Percentiles rank a stretch among this genome's conserved stretches.
These are phyloP conservation scores for Ganoderma leucocontextum DNA, from an alignment of 1,284 basidiomycete species.

Conservation along the genomic window DNA sequence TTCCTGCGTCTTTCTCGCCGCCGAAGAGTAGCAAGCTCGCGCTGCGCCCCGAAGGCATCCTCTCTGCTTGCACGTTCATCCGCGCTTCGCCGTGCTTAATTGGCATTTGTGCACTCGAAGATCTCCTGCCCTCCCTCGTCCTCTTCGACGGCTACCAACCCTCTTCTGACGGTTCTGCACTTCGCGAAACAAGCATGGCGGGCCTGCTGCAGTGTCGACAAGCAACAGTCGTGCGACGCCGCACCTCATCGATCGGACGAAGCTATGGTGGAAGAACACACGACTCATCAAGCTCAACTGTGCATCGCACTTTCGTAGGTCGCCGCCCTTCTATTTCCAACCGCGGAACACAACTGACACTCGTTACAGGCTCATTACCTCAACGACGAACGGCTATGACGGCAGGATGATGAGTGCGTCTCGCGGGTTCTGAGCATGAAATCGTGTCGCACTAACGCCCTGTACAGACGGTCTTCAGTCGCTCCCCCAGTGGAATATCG, in stretches of 20 bases:
- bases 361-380: constrained; percentile 79
- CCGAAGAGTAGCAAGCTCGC: background rate
- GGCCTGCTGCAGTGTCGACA: constrained; percentile 38
- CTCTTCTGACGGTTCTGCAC: background rate
- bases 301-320: constrained; percentile 72
- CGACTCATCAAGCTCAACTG: constrained; percentile 61
- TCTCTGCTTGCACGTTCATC: background rate
- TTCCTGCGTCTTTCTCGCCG: constrained; percentile 1
- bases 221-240: constrained; percentile 32
- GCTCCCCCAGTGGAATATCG: constrained; percentile 64
- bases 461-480: constrained; percentile 66
- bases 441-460: background rate
- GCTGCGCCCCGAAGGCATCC: background rate
- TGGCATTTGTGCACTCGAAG: background rate
- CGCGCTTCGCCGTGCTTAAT: constrained; percentile 2
- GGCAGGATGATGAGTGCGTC: constrained; percentile 70
- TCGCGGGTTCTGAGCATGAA: background rate
- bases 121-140: background rate
- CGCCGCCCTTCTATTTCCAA: background rate
- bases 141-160: background rate
- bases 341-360: too few species aligned
- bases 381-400: constrained; percentile 78
- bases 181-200: constrained; percentile 32
- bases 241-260: constrained; percentile 38
- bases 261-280: constrained; percentile 43